Evolutionary conservation across 1,284 basidiomycete species (phyloP).

Genomic region (Rhodotorula glutinis): DNA sequence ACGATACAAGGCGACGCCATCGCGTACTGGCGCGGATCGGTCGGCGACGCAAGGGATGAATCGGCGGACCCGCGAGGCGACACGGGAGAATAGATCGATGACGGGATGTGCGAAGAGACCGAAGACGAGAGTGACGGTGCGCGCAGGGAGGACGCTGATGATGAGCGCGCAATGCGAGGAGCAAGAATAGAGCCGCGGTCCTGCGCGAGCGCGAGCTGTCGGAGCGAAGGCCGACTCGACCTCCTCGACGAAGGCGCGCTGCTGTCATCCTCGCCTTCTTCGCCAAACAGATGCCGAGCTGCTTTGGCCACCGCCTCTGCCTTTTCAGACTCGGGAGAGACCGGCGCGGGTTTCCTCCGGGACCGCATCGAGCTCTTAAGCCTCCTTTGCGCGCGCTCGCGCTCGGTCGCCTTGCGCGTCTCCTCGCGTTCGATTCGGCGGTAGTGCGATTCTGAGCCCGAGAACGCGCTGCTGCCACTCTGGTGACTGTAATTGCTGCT

Average conservation of each 20-base stretch:
- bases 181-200: neutral
- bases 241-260: neutral
- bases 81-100: constrained; percentile 16
- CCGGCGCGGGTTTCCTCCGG: constrained; percentile 1
- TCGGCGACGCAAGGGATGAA: neutral
- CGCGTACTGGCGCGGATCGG: neutral
- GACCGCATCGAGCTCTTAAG: neutral
- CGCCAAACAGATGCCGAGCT: neutral
- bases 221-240: neutral
- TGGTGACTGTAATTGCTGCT: neutral
- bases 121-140: constrained; percentile 8
- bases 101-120: constrained; percentile 6
- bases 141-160: no score
- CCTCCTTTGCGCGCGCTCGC: constrained; percentile 6
- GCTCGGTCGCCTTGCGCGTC: constrained; percentile 5
- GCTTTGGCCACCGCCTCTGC: neutral
- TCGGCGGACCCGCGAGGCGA: constrained; percentile 7
- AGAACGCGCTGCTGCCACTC: neutral
- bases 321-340: no score
- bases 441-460: constrained; percentile 28
- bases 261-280: constrained; percentile 1
- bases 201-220: neutral
- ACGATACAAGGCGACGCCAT: constrained; percentile 4
- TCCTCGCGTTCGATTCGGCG: constrained; percentile 25
- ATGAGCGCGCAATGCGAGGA: no score